Conservation (phyloP, 163 green algal species). For the Scenedesmus sp. region DNA sequence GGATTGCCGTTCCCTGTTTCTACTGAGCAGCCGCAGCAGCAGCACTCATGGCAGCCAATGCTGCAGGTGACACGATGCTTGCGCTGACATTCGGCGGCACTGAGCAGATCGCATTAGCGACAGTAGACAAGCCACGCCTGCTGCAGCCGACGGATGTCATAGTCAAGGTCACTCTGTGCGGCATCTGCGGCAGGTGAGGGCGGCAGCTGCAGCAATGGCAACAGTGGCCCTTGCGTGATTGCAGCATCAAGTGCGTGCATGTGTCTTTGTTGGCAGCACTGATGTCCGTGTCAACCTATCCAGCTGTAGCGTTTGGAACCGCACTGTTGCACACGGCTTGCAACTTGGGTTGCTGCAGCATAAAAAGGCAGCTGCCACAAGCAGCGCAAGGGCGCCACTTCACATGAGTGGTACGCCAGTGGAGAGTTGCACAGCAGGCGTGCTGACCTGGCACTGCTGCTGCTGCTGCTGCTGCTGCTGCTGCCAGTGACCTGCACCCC, state of each 20-base stretch:
- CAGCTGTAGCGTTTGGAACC: no score
- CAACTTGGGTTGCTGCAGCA: background rate
- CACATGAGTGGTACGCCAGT: background rate
- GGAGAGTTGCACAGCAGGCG: background rate
- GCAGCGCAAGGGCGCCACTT: no score
- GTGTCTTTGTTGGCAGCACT: no score
- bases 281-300: no score
- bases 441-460: background rate
- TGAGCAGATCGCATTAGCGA: conserved; percentile 15
- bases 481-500: conserved; percentile 72
- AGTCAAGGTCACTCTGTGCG: conserved; percentile 33
- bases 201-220: background rate
- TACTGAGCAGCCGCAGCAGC: background rate
- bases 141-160: conserved; percentile 11
- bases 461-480: background rate
- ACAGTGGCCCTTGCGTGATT: background rate
- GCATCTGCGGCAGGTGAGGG: conserved; percentile 46
- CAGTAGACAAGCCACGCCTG: background rate
- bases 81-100: conserved; percentile 17
- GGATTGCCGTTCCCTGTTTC: no score
- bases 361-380: background rate
- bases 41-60: background rate
- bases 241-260: background rate
- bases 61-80: conserved; percentile 24
- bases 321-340: background rate